Percentiles rank a stretch among this genome's conserved stretches.
phyloP scores from a whole-genome alignment of 495 filamentous ascomycete species.

The Aspergillus taichungensis region DNA sequence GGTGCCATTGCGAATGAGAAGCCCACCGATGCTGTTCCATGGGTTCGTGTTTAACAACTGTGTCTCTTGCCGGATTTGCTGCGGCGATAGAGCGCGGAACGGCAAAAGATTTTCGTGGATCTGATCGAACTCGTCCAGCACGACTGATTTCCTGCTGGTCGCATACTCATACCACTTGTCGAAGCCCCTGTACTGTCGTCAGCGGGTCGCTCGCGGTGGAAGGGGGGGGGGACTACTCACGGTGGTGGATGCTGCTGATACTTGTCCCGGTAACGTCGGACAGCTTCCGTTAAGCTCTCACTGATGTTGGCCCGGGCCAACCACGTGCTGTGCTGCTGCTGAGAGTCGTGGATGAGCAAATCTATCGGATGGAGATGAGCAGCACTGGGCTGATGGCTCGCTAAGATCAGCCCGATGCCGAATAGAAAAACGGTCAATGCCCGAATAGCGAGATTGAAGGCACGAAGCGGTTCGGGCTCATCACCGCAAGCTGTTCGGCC shows the following conservation, averaged over 20 bases:
- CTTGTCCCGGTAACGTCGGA: slow-evolving; percentile 32
- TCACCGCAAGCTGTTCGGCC: slow-evolving; percentile 21
- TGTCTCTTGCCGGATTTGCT: slow-evolving; percentile 44
- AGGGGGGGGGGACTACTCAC: slow-evolving; percentile 9
- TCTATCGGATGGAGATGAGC: slow-evolving; percentile 39
- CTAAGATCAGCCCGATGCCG: slow-evolving; percentile 20
- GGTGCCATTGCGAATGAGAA: slow-evolving; percentile 41
- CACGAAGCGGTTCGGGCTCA: slow-evolving; percentile 22
- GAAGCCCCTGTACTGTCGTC: slow-evolving; percentile 24
- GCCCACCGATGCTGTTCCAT: slow-evolving; percentile 40
- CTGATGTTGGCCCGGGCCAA: slow-evolving; percentile 27
- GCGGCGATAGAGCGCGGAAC: slow-evolving; percentile 61
- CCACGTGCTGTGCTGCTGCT: slow-evolving; percentile 28
- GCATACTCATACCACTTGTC: slow-evolving; percentile 69
- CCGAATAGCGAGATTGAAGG: slow-evolving; percentile 23
- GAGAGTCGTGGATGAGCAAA: slow-evolving; percentile 34
- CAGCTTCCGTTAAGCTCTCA: slow-evolving; percentile 29
- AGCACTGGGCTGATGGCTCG: slow-evolving; percentile 20
- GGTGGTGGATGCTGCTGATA: slow-evolving; percentile 44
- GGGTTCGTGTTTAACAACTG: slow-evolving; percentile 37
- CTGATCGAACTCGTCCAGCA: slow-evolving; percentile 70
- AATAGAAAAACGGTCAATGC: slow-evolving; percentile 18
- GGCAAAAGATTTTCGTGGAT: slow-evolving; percentile 62
- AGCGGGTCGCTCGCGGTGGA: background rate
- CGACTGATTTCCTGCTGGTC: slow-evolving; percentile 46